Percentiles rank a stretch among this genome's conserved stretches.
These are phyloP conservation scores for Caloboletus inedulis DNA, from an alignment of 1,284 basidiomycete genomes.

Conservation along the genomic window DNA sequence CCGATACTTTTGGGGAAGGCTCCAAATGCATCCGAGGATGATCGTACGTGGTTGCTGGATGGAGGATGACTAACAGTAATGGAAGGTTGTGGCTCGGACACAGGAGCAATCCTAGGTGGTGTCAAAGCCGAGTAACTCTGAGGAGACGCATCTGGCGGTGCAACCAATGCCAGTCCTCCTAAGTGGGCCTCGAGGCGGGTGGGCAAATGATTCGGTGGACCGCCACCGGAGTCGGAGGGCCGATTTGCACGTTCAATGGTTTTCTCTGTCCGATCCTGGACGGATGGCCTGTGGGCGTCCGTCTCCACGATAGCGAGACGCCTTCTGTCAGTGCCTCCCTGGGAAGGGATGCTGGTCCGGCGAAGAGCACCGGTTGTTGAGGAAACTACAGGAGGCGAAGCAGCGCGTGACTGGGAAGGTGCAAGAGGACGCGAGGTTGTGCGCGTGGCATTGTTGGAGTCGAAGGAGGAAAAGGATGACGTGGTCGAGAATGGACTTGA, in stretches of 20 bases:
- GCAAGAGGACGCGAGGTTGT: slow-evolving; percentile 5
- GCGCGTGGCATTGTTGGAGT: slow-evolving; percentile 30
- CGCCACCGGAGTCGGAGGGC: slow-evolving; percentile 28
- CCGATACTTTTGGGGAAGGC: slow-evolving; percentile 14
- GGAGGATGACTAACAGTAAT: slow-evolving; percentile 18
- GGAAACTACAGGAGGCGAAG: slow-evolving; percentile 27
- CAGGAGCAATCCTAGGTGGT: slow-evolving; percentile 49
- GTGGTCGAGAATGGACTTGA: background rate
- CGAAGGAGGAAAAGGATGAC: slow-evolving; percentile 34
- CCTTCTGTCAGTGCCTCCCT: slow-evolving; percentile 60
- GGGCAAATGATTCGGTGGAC: slow-evolving; percentile 33
- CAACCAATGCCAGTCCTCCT: slow-evolving; percentile 58
- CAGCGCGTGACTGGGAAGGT: slow-evolving; percentile 23
- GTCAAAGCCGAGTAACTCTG: slow-evolving; percentile 48
- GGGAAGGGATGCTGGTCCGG: slow-evolving; percentile 51
- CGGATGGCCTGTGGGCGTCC: slow-evolving; percentile 31
- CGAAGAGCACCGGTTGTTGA: slow-evolving; percentile 26
- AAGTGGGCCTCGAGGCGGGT: slow-evolving; percentile 45
- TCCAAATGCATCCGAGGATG: slow-evolving; percentile 43
- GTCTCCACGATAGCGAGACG: slow-evolving; percentile 64
- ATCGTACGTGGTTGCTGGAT: slow-evolving; percentile 38
- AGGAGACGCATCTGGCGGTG: slow-evolving; percentile 65
- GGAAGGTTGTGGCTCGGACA: slow-evolving; percentile 21
- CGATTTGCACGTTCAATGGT: slow-evolving; percentile 27
- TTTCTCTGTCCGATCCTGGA: slow-evolving; percentile 25